Evolutionary conservation across 1,284 basidiomycete species (phyloP).

Genomic region (Schizophyllum commune): DNA sequence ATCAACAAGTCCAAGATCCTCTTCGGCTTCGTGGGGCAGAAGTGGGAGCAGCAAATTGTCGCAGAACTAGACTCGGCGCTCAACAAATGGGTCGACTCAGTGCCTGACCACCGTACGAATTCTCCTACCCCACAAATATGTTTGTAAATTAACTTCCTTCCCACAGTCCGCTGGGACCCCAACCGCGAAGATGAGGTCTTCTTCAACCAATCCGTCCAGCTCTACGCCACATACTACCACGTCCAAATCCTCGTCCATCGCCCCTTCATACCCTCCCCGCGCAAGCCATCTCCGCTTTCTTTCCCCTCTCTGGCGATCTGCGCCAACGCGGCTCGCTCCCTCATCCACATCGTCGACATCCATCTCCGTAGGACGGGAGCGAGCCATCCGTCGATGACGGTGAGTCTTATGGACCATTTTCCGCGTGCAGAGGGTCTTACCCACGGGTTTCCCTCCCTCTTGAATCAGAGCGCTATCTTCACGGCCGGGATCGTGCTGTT

Average conservation of each 20-base stretch:
- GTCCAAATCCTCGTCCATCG: constrained; percentile 53
- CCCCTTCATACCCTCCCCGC: constrained; percentile 46
- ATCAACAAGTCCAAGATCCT: constrained; percentile 27
- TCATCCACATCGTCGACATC: constrained; percentile 15
- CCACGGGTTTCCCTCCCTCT: background rate
- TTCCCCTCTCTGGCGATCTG: constrained; percentile 25
- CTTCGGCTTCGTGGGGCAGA: constrained; percentile 26
- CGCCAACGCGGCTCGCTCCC: constrained; percentile 23
- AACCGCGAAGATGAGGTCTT: constrained; percentile 28
- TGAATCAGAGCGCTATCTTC: constrained; percentile 33
- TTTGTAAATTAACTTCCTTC: background rate
- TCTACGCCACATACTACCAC: constrained; percentile 45
- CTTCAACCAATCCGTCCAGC: constrained; percentile 47
- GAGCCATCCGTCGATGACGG: constrained; percentile 1
- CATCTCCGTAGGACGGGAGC: constrained; percentile 5
- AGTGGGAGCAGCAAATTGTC: constrained; percentile 35
- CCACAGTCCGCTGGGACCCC: constrained; percentile 45
- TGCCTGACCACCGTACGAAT: constrained; percentile 39
- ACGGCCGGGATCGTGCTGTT: constrained; percentile 63
- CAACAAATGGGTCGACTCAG: constrained; percentile 48
- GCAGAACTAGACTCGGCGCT: constrained; percentile 46
- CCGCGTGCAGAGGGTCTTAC: background rate
- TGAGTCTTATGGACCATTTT: background rate
- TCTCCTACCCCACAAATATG: background rate
- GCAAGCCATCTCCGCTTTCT: constrained; percentile 14